These are phyloP conservation scores for Brassica incana DNA, from an alignment of 345 rosid genomes.

Conservation along the genomic window DNA sequence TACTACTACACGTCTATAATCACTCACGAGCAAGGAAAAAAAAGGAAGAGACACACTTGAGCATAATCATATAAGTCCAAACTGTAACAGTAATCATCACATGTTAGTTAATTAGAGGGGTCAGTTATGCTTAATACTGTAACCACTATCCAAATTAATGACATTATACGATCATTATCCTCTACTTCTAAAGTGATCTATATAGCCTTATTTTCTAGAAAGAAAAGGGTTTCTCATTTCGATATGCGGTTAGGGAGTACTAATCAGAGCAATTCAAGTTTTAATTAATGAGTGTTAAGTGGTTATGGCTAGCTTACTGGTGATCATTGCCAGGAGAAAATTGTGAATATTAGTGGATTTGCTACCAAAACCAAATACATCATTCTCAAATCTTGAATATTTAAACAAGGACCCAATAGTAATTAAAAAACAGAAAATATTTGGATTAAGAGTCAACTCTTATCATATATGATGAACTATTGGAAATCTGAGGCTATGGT, in stretches of 20 bases:
- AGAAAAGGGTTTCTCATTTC: neutral
- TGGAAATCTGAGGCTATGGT: constrained; percentile 24
- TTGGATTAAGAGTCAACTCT: constrained; percentile 38
- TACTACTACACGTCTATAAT: neutral
- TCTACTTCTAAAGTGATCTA: constrained; percentile 3
- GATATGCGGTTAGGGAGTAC: constrained; percentile 15
- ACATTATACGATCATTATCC: constrained; percentile 22
- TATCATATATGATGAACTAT: constrained; percentile 22
- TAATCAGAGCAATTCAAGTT: constrained; percentile 8
- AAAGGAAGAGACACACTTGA: constrained; percentile 15
- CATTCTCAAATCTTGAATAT: constrained; percentile 18
- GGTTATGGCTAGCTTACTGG: constrained; percentile 19
- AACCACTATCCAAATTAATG: constrained; percentile 31
- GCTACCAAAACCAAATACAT: constrained; percentile 29
- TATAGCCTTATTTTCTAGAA: constrained; percentile 18
- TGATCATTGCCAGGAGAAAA: constrained; percentile 26
- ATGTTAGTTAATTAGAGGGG: constrained; percentile 3
- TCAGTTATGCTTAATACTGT: constrained; percentile 22
- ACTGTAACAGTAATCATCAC: constrained; percentile 21
- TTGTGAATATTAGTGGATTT: constrained; percentile 29
- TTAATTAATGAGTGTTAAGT: constrained; percentile 14
- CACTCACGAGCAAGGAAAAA: neutral
- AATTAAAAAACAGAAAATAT: neutral
- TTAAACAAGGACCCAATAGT: neutral
- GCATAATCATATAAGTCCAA: constrained; percentile 26